Conservation (phyloP, 1,284 basidiomycete species). For the Ustilago tritici region DNA sequence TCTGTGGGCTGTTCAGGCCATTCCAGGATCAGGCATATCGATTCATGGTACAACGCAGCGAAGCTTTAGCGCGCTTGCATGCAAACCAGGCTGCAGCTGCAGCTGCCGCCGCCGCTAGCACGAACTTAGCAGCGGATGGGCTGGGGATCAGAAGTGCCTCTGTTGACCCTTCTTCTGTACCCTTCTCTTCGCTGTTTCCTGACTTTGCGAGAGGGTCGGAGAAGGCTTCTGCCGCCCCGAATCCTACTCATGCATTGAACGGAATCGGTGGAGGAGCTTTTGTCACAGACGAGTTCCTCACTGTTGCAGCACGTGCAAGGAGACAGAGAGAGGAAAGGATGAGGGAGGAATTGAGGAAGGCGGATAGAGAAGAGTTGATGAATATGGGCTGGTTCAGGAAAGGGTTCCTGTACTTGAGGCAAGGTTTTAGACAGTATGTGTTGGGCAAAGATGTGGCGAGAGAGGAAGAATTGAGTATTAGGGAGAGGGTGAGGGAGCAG, state of each 20-base stretch:
- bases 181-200: conserved; percentile 33
- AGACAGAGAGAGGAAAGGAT: conserved; percentile 37
- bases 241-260: conserved; percentile 20
- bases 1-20: conserved; percentile 39
- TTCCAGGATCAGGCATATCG: conserved; percentile 54
- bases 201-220: conserved; percentile 20
- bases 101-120: conserved; percentile 10
- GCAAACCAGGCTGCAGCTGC: conserved; percentile 22
- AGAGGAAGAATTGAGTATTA: conserved; percentile 26
- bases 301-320: conserved; percentile 39
- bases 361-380: conserved; percentile 44
- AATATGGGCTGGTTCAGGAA: conserved; percentile 52
- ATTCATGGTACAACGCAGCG: conserved; percentile 49
- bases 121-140: conserved; percentile 27
- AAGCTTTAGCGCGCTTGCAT: conserved; percentile 31
- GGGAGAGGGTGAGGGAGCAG: conserved; percentile 22
- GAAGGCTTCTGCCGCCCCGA: neutral
- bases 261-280: conserved; percentile 18
- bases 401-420: conserved; percentile 37
- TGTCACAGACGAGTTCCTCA: conserved; percentile 50
- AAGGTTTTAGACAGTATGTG: conserved; percentile 41
- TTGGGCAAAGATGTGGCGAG: conserved; percentile 32
- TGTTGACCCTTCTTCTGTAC: conserved; percentile 25
- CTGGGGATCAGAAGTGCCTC: conserved; percentile 26
- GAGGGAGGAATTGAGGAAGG: conserved; percentile 27